Evolutionary conservation across 2,329 filamentous ascomycete genomes (phyloP).

Genomic region (Purpureocillium lavendulum): DNA sequence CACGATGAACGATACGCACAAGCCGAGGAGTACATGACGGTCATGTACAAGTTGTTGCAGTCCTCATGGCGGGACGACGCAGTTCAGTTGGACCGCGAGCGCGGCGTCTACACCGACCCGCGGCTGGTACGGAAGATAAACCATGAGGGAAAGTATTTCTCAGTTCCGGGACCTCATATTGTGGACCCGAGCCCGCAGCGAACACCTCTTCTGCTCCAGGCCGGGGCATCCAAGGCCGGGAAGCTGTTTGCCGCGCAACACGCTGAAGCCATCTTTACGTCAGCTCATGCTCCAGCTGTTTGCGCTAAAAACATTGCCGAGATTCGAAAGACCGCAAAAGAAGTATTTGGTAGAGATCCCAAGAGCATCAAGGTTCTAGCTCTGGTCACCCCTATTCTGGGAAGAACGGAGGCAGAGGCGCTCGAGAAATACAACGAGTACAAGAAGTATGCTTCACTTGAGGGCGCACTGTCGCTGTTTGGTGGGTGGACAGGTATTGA

Average conservation of each 20-base stretch:
- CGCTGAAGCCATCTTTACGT: conserved; percentile 64
- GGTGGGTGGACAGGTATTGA: conserved; percentile 63
- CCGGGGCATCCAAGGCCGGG: conserved; percentile 58
- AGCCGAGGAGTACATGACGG: conserved; percentile 55
- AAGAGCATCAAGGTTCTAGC: conserved; percentile 59
- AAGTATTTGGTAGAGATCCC: conserved; percentile 47
- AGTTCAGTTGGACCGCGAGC: conserved; percentile 48
- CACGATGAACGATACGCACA: conserved; percentile 60
- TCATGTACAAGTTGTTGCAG: conserved; percentile 59
- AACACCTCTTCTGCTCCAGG: conserved; percentile 62
- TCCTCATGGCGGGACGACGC: conserved; percentile 61
- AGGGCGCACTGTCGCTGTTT: conserved; percentile 61
- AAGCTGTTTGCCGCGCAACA: conserved; percentile 61
- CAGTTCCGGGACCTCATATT: conserved; percentile 56
- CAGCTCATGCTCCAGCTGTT: conserved; percentile 53
- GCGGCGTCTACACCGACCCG: conserved; percentile 45
- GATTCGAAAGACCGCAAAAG: conserved; percentile 47
- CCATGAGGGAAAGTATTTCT: conserved; percentile 56
- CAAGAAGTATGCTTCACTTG: conserved; percentile 48
- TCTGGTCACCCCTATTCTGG: conserved; percentile 57
- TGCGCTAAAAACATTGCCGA: conserved; percentile 55
- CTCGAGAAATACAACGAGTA: conserved; percentile 54
- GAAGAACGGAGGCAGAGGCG: conserved; percentile 57
- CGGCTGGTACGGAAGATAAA: conserved; percentile 54
- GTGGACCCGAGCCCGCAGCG: conserved; percentile 59